Conservation (phyloP, 768 basidiomycete genomes). For the Kwoniella bestiolae region DNA sequence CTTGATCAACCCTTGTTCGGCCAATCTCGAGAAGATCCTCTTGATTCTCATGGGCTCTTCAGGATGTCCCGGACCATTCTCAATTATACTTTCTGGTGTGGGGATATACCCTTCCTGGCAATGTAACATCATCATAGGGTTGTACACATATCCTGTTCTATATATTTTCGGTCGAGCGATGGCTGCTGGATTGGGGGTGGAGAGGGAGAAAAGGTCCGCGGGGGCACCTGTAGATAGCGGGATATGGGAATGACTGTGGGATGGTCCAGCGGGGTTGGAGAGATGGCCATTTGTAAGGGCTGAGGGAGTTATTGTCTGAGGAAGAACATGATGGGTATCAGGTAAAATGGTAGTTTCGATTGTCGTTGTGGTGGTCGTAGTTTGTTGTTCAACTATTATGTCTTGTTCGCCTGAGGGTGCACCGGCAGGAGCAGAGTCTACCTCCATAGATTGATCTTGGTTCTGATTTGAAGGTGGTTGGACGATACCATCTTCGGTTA, state of each 20-base stretch:
- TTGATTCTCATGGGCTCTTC: conserved; percentile 77
- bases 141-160: conserved; percentile 82
- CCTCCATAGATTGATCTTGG: conserved; percentile 12
- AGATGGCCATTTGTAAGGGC: background rate
- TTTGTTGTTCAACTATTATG: background rate
- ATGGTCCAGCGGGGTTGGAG: conserved; percentile 8
- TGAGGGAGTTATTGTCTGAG: background rate
- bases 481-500: background rate
- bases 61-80: conserved; percentile 65
- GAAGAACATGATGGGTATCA: background rate
- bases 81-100: conserved; percentile 56
- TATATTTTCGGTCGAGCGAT: conserved; percentile 23
- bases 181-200: background rate
- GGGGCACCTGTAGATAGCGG: background rate
- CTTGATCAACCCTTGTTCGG: conserved; percentile 64
- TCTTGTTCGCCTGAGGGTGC: conserved; percentile 2
- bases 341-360: conserved; percentile 5
- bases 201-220: background rate
- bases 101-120: conserved; percentile 60
- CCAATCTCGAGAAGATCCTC: conserved; percentile 71
- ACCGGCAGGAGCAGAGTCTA: conserved; percentile 4
- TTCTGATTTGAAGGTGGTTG: background rate
- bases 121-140: conserved; percentile 83
- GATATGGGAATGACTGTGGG: background rate
- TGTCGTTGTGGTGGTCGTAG: conserved; percentile 16